Evolutionary conservation across 2,329 filamentous ascomycete genomes (phyloP).

Genomic region (Falciphora oryzae): DNA sequence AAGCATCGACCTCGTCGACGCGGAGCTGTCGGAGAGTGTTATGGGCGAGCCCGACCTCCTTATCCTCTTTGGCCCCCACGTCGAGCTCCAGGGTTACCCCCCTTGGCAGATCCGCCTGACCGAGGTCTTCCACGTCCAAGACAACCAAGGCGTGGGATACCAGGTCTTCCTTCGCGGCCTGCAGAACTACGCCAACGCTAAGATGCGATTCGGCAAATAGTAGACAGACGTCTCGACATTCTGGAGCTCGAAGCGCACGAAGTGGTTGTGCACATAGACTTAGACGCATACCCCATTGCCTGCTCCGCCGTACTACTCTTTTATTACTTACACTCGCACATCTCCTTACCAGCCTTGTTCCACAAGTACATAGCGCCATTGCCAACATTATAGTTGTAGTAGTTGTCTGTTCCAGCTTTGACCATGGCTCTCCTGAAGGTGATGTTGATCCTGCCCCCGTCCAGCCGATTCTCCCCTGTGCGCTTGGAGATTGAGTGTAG

Average conservation of each 20-base stretch:
- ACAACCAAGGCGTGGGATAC: conserved; percentile 83
- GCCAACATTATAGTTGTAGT: conserved; percentile 79
- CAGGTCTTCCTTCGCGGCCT: conserved; percentile 85
- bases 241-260: neutral
- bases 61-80: conserved; percentile 76
- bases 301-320: neutral
- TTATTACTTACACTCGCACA: conserved; percentile 31
- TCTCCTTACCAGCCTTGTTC: conserved; percentile 50
- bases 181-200: conserved; percentile 76
- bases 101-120: conserved; percentile 95
- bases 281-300: neutral
- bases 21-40: conserved; percentile 72
- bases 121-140: conserved; percentile 78
- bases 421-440: conserved; percentile 69
- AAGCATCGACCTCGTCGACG: conserved; percentile 77
- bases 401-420: conserved; percentile 71
- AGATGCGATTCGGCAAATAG: conserved; percentile 77
- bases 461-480: conserved; percentile 55
- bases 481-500: conserved; percentile 73
- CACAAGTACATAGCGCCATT: conserved; percentile 62
- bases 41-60: conserved; percentile 88
- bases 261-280: no score
- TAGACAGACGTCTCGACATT: neutral
- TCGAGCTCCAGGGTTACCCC: conserved; percentile 85
- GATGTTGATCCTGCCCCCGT: conserved; percentile 67